phyloP scores from a whole-genome alignment of 2,329 filamentous ascomycete genomes.

The Karstenula rhodostoma region DNA sequence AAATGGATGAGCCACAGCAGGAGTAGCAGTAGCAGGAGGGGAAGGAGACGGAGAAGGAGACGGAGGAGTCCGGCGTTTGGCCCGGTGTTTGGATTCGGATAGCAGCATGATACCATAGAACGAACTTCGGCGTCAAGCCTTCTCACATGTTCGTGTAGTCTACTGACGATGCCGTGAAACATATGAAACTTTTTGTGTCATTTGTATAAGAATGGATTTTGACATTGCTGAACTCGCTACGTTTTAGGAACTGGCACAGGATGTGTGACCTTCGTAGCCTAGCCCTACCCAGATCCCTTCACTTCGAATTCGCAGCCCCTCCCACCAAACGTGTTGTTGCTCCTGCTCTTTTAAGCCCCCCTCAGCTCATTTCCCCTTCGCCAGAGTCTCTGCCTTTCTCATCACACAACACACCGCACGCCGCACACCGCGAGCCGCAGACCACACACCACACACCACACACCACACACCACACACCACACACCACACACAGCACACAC shows the following conservation, averaged over 20 bases:
- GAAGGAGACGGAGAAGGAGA: no score
- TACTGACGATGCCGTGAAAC: neutral
- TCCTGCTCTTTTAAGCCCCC: neutral
- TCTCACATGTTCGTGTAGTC: neutral
- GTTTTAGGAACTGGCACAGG: neutral
- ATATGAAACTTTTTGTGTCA: neutral
- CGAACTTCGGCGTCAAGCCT: neutral
- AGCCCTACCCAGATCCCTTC: neutral
- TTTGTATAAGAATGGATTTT: neutral
- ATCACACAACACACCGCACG: neutral
- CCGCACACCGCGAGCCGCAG: neutral
- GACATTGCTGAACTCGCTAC: neutral
- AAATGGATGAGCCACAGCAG: no score
- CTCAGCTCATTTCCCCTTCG: neutral
- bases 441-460: no score
- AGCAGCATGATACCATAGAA: neutral
- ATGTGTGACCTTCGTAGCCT: neutral
- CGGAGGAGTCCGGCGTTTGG: neutral
- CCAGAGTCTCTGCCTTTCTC: neutral
- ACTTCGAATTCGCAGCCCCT: neutral
- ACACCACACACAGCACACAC: no score
- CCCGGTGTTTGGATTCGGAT: neutral
- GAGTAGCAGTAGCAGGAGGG: no score
- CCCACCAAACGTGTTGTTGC: neutral
- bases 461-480: no score